Conservation (phyloP, 495 filamentous ascomycete species). For the Glonium stellatum region DNA sequence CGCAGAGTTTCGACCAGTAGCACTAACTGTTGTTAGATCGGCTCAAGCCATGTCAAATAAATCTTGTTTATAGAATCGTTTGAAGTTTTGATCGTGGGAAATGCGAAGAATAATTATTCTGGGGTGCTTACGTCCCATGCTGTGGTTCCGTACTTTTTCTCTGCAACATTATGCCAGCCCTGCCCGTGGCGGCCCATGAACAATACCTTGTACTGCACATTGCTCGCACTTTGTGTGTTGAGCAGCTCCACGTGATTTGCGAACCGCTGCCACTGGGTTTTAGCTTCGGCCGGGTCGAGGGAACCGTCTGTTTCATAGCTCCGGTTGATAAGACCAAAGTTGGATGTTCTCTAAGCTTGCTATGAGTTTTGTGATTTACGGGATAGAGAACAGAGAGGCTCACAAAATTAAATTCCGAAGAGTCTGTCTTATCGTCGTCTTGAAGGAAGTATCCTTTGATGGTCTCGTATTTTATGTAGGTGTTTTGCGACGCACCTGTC, state of each 20-base stretch:
- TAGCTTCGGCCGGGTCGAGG: neutral
- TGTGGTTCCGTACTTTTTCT: slow-evolving; percentile 33
- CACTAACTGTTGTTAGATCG: slow-evolving; percentile 1
- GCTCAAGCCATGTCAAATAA: too few relatives aligned
- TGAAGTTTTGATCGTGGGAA: neutral
- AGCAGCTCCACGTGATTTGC: slow-evolving; percentile 19
- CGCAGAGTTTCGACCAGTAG: slow-evolving; percentile 35
- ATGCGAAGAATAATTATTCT: neutral
- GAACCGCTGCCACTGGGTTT: slow-evolving; percentile 33
- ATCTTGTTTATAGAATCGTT: neutral
- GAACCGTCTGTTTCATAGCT: slow-evolving; percentile 24
- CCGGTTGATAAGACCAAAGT: slow-evolving; percentile 31
- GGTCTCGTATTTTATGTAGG: slow-evolving; percentile 10
- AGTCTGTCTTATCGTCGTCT: slow-evolving; percentile 22
- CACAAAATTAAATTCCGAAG: slow-evolving; percentile 27
- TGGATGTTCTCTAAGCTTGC: slow-evolving; percentile 19
- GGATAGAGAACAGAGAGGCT: neutral
- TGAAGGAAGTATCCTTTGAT: slow-evolving; percentile 31
- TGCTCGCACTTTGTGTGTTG: slow-evolving; percentile 15
- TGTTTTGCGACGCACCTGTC: neutral
- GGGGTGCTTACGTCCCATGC: slow-evolving; percentile 34
- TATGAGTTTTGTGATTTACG: neutral
- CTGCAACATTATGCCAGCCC: slow-evolving; percentile 37
- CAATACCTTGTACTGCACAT: slow-evolving; percentile 30
- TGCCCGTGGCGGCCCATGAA: slow-evolving; percentile 37